Percentiles rank a stretch among this genome's conserved stretches.
Conservation (phyloP, 331 rosid genomes). For the Cucumis variabilis region DNA sequence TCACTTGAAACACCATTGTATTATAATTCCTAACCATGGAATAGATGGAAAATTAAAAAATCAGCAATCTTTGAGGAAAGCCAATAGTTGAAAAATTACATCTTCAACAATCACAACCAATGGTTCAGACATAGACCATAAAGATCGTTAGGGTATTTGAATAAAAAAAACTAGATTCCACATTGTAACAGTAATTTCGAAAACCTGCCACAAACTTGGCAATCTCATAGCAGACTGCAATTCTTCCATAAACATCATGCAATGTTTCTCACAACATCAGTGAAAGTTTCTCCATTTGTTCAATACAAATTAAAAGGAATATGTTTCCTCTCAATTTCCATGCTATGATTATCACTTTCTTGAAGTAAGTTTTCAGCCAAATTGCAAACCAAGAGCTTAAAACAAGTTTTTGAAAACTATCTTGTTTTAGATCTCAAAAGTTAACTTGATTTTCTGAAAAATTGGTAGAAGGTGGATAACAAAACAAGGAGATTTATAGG, state of each 20-base stretch:
- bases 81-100: background rate
- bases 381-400: too few species aligned
- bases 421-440: background rate
- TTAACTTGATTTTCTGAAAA: too few species aligned
- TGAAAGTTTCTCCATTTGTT: background rate
- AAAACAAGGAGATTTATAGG: too few species aligned
- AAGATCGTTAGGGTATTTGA: background rate
- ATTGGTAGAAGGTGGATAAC: too few species aligned
- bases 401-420: too few species aligned
- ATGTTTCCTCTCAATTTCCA: too few species aligned
- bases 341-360: too few species aligned
- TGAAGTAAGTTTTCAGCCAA: too few species aligned
- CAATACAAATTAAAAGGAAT: too few species aligned
- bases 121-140: background rate
- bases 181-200: background rate
- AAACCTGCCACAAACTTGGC: background rate
- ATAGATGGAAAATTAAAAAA: background rate
- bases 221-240: background rate
- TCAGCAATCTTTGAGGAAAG: background rate
- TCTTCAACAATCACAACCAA: background rate
- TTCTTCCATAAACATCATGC: background rate
- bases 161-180: background rate
- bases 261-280: too few species aligned
- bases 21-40: background rate
- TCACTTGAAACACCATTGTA: background rate